phyloP scores from a whole-genome alignment of 225 moss, liverwort and hornwort genomes.

The Physcomitrium patens region DNA sequence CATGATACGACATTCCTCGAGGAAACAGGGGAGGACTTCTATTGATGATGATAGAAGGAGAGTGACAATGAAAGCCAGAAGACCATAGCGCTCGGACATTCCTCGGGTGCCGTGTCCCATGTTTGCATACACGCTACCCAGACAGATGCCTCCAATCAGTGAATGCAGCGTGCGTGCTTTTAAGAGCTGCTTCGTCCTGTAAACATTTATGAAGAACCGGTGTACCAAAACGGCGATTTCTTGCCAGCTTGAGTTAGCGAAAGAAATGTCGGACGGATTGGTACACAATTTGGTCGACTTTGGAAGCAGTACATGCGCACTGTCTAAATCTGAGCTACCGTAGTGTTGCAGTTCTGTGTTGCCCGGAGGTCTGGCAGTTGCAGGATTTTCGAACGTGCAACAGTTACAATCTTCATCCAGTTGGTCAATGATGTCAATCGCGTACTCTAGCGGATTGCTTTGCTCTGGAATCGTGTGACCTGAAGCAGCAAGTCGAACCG shows the following conservation, averaged over 20 bases:
- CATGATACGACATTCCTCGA: slow-evolving; percentile 73
- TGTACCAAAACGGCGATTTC: slow-evolving; percentile 43
- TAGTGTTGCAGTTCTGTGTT: slow-evolving; percentile 5
- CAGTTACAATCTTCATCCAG: slow-evolving; percentile 51
- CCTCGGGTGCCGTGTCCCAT: slow-evolving; percentile 57
- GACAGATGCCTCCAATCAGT: slow-evolving; percentile 55
- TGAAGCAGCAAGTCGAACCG: slow-evolving; percentile 39
- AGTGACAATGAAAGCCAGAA: slow-evolving; percentile 71
- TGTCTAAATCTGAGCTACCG: neutral
- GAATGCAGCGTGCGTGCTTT: slow-evolving; percentile 59
- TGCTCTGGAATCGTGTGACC: slow-evolving; percentile 67
- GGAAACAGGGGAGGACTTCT: slow-evolving; percentile 79
- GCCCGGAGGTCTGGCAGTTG: slow-evolving; percentile 42
- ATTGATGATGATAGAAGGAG: slow-evolving; percentile 78
- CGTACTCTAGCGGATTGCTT: slow-evolving; percentile 68
- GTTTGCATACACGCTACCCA: slow-evolving; percentile 68
- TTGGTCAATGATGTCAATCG: slow-evolving; percentile 67
- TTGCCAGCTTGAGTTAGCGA: slow-evolving; percentile 44
- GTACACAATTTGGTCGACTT: too few species aligned
- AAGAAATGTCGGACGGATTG: slow-evolving; percentile 37
- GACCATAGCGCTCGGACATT: slow-evolving; percentile 62
- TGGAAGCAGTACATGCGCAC: neutral
- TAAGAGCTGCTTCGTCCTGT: slow-evolving; percentile 44
- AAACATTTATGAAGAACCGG: slow-evolving; percentile 43
- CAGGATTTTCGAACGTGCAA: slow-evolving; percentile 37